Evolutionary conservation across 495 filamentous ascomycete genomes (phyloP).

Genomic region (Xylaria telfairii): DNA sequence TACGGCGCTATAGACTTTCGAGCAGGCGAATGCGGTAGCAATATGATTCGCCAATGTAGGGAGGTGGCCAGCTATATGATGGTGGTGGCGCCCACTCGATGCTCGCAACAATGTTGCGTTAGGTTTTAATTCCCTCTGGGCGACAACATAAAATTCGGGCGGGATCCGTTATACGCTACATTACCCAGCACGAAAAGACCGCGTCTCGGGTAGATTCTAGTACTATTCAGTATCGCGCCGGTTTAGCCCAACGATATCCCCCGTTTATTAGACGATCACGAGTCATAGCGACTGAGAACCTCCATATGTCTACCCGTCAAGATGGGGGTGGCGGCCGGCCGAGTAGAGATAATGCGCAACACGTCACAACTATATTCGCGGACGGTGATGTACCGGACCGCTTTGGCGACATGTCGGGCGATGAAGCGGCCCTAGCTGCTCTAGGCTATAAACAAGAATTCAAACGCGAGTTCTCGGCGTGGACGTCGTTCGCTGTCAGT

Average conservation of each 20-base stretch:
- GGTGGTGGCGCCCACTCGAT: slow-evolving; percentile 16
- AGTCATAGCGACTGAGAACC: background rate
- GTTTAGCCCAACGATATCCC: background rate
- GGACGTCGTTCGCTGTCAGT: slow-evolving; percentile 80
- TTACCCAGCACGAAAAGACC: background rate
- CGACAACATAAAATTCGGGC: background rate
- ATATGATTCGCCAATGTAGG: slow-evolving; percentile 6
- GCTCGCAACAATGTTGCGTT: background rate
- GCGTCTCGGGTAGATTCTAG: background rate
- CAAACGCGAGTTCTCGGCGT: slow-evolving; percentile 82
- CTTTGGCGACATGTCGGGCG: slow-evolving; percentile 50
- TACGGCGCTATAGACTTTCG: slow-evolving; percentile 1
- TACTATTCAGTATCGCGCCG: background rate
- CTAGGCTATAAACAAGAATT: slow-evolving; percentile 83
- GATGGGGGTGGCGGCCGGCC: background rate
- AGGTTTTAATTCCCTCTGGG: background rate
- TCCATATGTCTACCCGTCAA: slow-evolving; percentile 9
- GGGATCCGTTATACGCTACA: background rate
- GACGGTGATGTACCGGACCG: slow-evolving; percentile 65
- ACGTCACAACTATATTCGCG: slow-evolving; percentile 72
- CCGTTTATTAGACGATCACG: background rate
- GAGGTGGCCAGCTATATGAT: slow-evolving; percentile 11
- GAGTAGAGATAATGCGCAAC: slow-evolving; percentile 47
- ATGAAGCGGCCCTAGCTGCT: slow-evolving; percentile 72
- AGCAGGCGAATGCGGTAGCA: slow-evolving; percentile 13